Base-by-base conservation (phyloP, 352 stramenopile species). In the Globisporangium cystogenes region DNA sequence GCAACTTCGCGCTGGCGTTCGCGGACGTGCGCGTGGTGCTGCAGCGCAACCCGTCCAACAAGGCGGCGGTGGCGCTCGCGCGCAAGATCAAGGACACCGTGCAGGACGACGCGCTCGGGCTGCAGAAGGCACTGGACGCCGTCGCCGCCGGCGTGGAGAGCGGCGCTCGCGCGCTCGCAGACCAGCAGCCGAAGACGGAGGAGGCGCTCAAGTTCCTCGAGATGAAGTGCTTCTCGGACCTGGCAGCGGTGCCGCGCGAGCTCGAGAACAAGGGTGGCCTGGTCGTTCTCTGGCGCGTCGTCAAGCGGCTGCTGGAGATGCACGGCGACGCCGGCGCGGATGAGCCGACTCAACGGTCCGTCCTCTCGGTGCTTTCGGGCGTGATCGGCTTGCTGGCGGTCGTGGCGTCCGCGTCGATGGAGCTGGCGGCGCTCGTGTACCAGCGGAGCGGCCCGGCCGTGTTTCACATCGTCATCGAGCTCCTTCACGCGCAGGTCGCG, bases 181-280 rank as follows among this genome's bases (percentile, higher is more conserved):
- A 60, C 29, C 56, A 65, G 56, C 60, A 70, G 41, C 60, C 79
- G 21, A 69, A 70, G 59, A 74, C 63, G 3, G 59, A 85, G 33
- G 81, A 90, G 51, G 77, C 82, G 23, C 59, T 92, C 50, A 60
- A 77, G 57, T 91, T 87, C 51, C 68, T 93, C 20, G 82, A 92
- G 51, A 80, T 84, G 71, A 90, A 90, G 50, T 82, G 76, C 40
- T 70, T 74, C 11, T 64, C 72, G 42, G 76, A 90, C 44, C 55
- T 84, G 3, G 42, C 61, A 36, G 80, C 49, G 57, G 56, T 92
- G 7, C 74, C 76, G 6, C 70, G 68, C 0, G 78, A 90, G 51
- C 62, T 90, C 24, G 67, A 70, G 18, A 71, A 65, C 27, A 76
- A 81, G 52, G 73, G 76, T 20, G 78, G 80, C 8, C n/a, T 91